Percentiles rank a stretch among this genome's conserved stretches.
phyloP scores from a whole-genome alignment of 1,284 basidiomycete genomes.

The Cyathus pygmaeus region DNA sequence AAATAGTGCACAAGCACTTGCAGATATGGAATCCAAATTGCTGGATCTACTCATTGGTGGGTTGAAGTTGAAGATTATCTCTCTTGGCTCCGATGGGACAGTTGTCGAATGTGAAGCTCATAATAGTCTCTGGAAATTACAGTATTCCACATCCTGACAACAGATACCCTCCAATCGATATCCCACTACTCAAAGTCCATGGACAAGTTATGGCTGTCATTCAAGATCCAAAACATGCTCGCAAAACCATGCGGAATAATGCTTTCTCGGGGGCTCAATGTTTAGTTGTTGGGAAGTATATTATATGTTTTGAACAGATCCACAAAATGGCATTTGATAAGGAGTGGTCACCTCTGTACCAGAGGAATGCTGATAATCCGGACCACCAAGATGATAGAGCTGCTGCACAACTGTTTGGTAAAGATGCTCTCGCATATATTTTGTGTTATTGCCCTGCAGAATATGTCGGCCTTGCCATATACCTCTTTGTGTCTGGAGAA shows the following conservation, averaged over 20 bases:
- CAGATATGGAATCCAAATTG: background rate
- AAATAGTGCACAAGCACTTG: background rate
- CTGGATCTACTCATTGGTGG: background rate
- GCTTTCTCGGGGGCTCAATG: constrained; percentile 11
- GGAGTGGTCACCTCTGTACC: constrained; percentile 33
- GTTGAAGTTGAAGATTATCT: background rate
- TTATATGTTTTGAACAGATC: constrained; percentile 5
- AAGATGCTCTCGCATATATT: constrained; percentile 23
- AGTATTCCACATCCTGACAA: background rate
- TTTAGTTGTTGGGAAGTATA: constrained; percentile 6
- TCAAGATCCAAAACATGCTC: constrained; percentile 22
- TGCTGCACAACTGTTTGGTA: constrained; percentile 41
- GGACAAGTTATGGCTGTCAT: constrained; percentile 8
- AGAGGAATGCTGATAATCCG: constrained; percentile 45
- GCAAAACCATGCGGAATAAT: constrained; percentile 20
- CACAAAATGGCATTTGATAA: background rate
- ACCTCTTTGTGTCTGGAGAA: constrained; percentile 49
- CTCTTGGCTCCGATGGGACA: background rate
- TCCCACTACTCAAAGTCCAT: no score
- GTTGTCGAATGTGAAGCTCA: background rate
- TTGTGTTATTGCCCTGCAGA: constrained; percentile 19
- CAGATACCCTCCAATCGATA: background rate
- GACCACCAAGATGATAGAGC: constrained; percentile 55
- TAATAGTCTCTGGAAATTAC: background rate
- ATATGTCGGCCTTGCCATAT: constrained; percentile 32